phyloP scores from a whole-genome alignment of 2,329 filamentous ascomycete genomes.

The Fusarium sp. region DNA sequence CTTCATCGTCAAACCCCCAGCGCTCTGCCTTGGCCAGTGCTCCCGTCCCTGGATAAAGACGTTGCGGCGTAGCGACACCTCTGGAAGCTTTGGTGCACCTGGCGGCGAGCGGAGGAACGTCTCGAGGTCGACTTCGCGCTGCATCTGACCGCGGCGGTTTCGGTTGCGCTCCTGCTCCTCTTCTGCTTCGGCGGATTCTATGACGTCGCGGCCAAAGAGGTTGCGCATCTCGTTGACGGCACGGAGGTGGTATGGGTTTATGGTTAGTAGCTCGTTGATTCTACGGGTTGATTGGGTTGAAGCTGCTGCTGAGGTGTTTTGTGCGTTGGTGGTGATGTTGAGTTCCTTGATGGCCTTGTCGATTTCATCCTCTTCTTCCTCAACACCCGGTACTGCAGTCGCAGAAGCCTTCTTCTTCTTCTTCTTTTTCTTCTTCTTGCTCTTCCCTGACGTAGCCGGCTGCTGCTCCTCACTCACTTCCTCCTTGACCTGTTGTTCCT shows the following conservation, averaged over 20 bases:
- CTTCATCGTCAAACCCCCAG: conserved; percentile 87
- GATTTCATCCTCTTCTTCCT: conserved; percentile 64
- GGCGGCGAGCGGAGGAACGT: conserved; percentile 66
- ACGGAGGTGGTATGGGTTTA: conserved; percentile 79
- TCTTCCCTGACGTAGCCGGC: conserved; percentile 45
- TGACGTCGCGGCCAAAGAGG: conserved; percentile 68
- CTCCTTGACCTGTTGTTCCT: conserved; percentile 42
- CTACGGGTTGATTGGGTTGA: conserved; percentile 34
- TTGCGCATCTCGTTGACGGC: conserved; percentile 89
- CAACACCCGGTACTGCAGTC: conserved; percentile 36
- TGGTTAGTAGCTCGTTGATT: conserved; percentile 58
- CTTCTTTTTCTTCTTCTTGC: conserved; percentile 55
- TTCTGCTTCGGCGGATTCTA: conserved; percentile 64
- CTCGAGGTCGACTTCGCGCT: conserved; percentile 68
- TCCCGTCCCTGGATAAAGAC: conserved; percentile 89
- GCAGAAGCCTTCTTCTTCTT: conserved; percentile 51
- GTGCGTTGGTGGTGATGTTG: conserved; percentile 48
- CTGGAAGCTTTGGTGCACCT: conserved; percentile 71
- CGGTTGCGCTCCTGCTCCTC: conserved; percentile 58
- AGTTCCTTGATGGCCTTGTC: conserved; percentile 66
- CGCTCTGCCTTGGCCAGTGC: conserved; percentile 83
- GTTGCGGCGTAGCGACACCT: conserved; percentile 80
- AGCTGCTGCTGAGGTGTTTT: neutral
- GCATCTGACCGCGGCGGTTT: conserved; percentile 50
- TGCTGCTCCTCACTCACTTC: conserved; percentile 31